Evolutionary conservation across 768 basidiomycete genomes (phyloP), one percentile per base, ranked within the genome.

Genomic region (Stropharia rugosoannulata): DNA sequence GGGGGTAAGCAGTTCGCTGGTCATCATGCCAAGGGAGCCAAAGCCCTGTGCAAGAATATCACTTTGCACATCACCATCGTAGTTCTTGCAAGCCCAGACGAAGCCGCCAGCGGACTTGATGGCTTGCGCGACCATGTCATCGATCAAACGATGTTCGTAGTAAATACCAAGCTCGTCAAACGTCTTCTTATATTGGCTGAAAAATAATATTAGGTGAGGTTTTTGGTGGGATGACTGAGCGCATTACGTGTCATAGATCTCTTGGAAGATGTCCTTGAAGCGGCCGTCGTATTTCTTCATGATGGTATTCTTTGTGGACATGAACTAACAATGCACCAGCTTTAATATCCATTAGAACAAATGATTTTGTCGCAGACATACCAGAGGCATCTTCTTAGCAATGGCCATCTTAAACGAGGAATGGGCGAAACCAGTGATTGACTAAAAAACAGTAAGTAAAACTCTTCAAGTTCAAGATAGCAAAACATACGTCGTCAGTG

Each of bases 221-320:
- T 41, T 9, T 6, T 13, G 22, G 22, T 35, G 16, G 22, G 19
- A 27, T 22, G 42, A 15, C 3, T 27, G 3, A 35, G 19, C 11
- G 36, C 75, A 80, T 51, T 55, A 83, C 79, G 76, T 65, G 6
- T 96, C 92, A 70, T 93, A 99, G 65, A 98, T 87, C 66, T 97
- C 94, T 71, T 98, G 87, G 87, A 99, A 97, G 68, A 96, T 95
- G 66, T 99, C 97, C 80, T 99, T 99, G 85, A 98, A 99, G 29
- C 95, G 85, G 42, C 97, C 97, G 66, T 98, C 97, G 71, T 99
- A 99, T 69, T 89, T 95, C 78, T 99, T 96, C 68, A 96, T 67
- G 73, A 96, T 95, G 19, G 93, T 96, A 75, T 96, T 98, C 79
- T 99, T 98, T 40, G 96, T 98, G 10, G 93, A 95, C 90, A 98